These are phyloP conservation scores for Ploettnerulaceae sp. DNA, from an alignment of 2,329 filamentous ascomycete genomes.

Conservation along the genomic window DNA sequence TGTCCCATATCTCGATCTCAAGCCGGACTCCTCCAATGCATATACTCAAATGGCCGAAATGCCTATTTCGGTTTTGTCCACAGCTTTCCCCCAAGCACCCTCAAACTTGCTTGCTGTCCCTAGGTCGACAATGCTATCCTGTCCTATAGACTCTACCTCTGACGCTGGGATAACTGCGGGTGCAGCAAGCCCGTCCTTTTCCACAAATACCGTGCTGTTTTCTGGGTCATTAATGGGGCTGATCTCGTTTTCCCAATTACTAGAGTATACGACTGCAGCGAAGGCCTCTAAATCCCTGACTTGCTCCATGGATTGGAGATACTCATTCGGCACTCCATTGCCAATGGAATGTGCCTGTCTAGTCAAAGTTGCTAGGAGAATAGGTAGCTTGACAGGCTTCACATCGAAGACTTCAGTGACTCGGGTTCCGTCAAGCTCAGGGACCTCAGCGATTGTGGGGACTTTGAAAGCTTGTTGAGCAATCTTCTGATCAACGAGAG, in stretches of 20 bases:
- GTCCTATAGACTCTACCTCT: constrained; percentile 19
- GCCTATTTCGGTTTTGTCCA: constrained; percentile 35
- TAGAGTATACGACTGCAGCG: constrained; percentile 81
- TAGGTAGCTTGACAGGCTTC: constrained; percentile 69
- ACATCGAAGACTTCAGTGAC: constrained; percentile 50
- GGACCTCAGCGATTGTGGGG: constrained; percentile 34
- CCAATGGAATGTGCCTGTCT: constrained; percentile 88
- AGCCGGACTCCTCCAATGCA: constrained; percentile 3
- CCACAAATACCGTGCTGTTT: constrained; percentile 15
- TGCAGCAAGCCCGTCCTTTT: constrained; percentile 17
- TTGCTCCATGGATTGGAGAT: constrained; percentile 68
- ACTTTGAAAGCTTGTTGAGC: constrained; percentile 72
- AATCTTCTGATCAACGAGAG: constrained; percentile 77
- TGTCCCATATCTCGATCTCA: constrained; percentile 12
- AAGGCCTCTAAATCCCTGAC: constrained; percentile 77
- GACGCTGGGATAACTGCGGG: constrained; percentile 18
- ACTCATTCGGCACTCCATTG: constrained; percentile 67
- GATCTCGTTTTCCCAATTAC: constrained; percentile 71
- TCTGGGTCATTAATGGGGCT: constrained; percentile 27
- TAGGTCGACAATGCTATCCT: constrained; percentile 52
- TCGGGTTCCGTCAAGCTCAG: constrained; percentile 28
- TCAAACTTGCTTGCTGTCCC: constrained; percentile 53
- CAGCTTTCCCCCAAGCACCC: constrained; percentile 64
- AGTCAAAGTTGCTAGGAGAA: constrained; percentile 82
- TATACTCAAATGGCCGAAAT: constrained; percentile 1